phyloP scores from a whole-genome alignment of 192 early-diverging fungal species.

The Hyaloraphidium curvatum region DNA sequence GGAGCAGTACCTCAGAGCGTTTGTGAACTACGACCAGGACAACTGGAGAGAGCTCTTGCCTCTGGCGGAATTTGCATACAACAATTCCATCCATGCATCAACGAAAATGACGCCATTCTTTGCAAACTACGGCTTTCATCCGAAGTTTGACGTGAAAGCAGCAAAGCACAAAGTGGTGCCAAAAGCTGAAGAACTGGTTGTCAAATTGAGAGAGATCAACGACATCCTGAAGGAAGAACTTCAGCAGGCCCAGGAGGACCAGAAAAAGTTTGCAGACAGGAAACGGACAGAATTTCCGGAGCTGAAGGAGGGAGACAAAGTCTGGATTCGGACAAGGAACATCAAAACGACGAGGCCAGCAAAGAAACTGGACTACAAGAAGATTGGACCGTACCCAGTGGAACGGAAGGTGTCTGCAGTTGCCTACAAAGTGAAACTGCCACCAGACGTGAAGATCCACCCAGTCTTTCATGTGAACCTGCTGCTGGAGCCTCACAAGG shows the following conservation, averaged over 20 bases:
- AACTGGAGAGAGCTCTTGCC: slow-evolving; percentile 24
- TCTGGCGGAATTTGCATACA: slow-evolving; percentile 26
- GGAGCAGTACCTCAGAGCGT: slow-evolving; percentile 16
- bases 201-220: too few relatives aligned
- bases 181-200: too few relatives aligned
- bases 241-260: slow-evolving; percentile 5
- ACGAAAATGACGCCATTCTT: slow-evolving; percentile 16
- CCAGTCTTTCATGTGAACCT: slow-evolving; percentile 24
- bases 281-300: not conserved
- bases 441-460: slow-evolving; percentile 11
- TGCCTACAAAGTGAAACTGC: slow-evolving; percentile 10
- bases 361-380: slow-evolving; percentile 8
- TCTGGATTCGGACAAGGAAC: slow-evolving; percentile 8
- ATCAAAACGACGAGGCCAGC: not conserved
- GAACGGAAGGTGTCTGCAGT: not conserved
- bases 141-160: not conserved
- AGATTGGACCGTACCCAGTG: slow-evolving; percentile 10
- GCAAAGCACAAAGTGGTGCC: too few relatives aligned
- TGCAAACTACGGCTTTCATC: slow-evolving; percentile 15
- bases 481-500: too few relatives aligned
- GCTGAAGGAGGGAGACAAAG: slow-evolving; percentile 6
- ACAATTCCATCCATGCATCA: slow-evolving; percentile 15
- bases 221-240: too few relatives aligned
- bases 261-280: slow-evolving; percentile 3
- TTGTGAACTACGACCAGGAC: slow-evolving; percentile 12